Conservation (phyloP, 805 yeast genomes). For the Candida easanensis region DNA sequence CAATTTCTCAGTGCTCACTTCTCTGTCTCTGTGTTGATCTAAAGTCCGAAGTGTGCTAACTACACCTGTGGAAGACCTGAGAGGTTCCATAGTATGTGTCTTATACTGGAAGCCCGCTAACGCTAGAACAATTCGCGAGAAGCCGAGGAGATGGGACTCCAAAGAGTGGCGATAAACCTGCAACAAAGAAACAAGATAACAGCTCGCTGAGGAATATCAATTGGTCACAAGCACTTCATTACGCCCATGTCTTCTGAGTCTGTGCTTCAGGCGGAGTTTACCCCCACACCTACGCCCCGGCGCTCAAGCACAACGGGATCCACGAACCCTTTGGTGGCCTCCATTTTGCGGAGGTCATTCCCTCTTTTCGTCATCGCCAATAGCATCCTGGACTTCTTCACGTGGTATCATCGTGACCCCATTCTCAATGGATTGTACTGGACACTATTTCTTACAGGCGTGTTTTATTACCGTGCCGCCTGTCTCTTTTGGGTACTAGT, state of each 20-base stretch:
- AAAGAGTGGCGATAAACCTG: too few species aligned
- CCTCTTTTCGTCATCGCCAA: conserved; percentile 44
- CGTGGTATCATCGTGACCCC: conserved; percentile 48
- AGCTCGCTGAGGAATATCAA: too few species aligned
- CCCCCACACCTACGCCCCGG: conserved; percentile 13
- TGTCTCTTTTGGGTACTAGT: conserved; percentile 33
- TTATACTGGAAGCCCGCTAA: too few species aligned
- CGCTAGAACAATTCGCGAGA: too few species aligned
- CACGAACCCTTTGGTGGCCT: conserved; percentile 36
- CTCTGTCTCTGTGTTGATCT: too few species aligned
- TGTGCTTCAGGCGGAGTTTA: conserved; percentile 13
- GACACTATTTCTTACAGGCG: conserved; percentile 32
- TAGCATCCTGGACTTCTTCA: conserved; percentile 38
- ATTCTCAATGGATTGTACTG: conserved; percentile 39
- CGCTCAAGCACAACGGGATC: conserved; percentile 4
- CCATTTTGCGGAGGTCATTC: conserved; percentile 42
- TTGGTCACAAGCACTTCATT: too few species aligned
- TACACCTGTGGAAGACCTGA: too few species aligned
- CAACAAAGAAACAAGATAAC: too few species aligned
- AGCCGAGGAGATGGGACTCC: too few species aligned
- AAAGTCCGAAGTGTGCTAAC: too few species aligned
- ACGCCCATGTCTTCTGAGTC: conserved; percentile 7
- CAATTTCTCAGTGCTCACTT: too few species aligned
- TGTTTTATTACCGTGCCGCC: conserved; percentile 38
- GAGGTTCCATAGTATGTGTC: too few species aligned